Evolutionary conservation across 1,139 yeast genomes (phyloP).

Genomic region (Blastobotrys aristatus): DNA sequence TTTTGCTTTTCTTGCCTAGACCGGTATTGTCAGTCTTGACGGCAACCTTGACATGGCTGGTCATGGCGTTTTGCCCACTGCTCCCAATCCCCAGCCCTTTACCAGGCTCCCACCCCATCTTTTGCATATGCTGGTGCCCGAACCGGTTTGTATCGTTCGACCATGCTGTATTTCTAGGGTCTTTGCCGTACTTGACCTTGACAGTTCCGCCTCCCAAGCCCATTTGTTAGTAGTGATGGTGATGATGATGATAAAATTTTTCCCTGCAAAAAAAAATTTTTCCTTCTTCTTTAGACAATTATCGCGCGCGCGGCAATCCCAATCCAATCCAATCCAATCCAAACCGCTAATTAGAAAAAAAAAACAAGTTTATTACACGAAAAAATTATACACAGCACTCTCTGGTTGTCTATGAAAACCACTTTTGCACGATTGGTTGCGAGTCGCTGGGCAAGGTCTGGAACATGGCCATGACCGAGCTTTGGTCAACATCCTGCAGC

Average conservation of each 20-base stretch:
- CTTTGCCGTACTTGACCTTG: constrained; percentile 82
- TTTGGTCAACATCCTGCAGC: constrained; percentile 45
- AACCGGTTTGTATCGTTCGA: constrained; percentile 77
- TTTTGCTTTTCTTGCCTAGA: constrained; percentile 71
- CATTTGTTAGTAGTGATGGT: constrained; percentile 37
- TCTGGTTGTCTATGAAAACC: constrained; percentile 16
- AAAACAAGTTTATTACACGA: not conserved
- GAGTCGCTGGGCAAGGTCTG: constrained; percentile 59
- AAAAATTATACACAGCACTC: not conserved
- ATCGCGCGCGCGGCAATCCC: constrained; percentile 1
- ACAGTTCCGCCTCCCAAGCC: constrained; percentile 85
- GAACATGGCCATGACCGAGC: constrained; percentile 60
- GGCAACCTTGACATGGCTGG: constrained; percentile 76
- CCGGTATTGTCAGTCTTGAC: constrained; percentile 81
- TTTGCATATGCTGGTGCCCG: constrained; percentile 79
- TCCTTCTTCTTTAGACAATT: not conserved
- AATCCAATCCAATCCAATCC: not conserved
- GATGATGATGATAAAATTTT: not conserved
- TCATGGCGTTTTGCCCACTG: constrained; percentile 46
- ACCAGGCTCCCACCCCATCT: constrained; percentile 91
- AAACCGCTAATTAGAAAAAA: not conserved
- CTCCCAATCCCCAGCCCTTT: constrained; percentile 69
- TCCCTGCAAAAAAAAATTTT: not conserved
- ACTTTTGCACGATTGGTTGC: constrained; percentile 53
- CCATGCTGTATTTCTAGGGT: constrained; percentile 95